A percentile compares a stretch with the other conserved stretches of the same genome.
phyloP scores from a whole-genome alignment of 2,329 filamentous ascomycete genomes.

The Hortaea werneckii region DNA sequence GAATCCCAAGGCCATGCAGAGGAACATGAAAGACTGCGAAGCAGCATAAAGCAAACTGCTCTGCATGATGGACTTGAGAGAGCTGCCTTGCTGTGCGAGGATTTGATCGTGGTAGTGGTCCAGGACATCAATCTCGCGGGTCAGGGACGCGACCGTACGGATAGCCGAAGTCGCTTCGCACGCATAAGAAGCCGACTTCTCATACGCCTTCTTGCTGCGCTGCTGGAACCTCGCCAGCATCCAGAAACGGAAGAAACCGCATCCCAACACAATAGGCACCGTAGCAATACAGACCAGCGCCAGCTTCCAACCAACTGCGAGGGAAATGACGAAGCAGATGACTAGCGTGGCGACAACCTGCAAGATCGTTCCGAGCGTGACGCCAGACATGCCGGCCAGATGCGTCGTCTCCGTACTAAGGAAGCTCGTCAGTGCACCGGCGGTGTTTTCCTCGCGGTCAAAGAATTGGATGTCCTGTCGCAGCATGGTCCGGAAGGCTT shows the following conservation, averaged over 20 bases:
- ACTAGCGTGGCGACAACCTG: constrained; percentile 72
- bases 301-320: constrained; percentile 80
- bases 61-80: constrained; percentile 62
- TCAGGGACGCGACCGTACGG: constrained; percentile 83
- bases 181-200: constrained; percentile 72
- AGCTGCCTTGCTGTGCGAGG: constrained; percentile 54
- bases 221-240: constrained; percentile 70
- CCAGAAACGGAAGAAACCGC: constrained; percentile 82
- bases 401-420: constrained; percentile 83
- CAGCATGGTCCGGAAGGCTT: constrained; percentile 75
- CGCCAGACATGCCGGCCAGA: constrained; percentile 76
- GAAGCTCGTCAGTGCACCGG: constrained; percentile 80
- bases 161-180: constrained; percentile 92
- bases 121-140: constrained; percentile 74
- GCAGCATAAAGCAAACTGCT: constrained; percentile 72
- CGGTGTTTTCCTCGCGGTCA: constrained; percentile 78
- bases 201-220: constrained; percentile 69
- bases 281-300: constrained; percentile 71
- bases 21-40: constrained; percentile 74
- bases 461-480: constrained; percentile 91
- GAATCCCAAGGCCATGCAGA: constrained; percentile 78
- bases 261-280: constrained; percentile 65
- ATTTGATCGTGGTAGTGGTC: constrained; percentile 59
- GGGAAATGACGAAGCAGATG: constrained; percentile 57
- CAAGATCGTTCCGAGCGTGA: constrained; percentile 76